These are phyloP conservation scores for Begonia fuchsioides DNA, from an alignment of 306 rosid genomes.

Conservation along the genomic window DNA sequence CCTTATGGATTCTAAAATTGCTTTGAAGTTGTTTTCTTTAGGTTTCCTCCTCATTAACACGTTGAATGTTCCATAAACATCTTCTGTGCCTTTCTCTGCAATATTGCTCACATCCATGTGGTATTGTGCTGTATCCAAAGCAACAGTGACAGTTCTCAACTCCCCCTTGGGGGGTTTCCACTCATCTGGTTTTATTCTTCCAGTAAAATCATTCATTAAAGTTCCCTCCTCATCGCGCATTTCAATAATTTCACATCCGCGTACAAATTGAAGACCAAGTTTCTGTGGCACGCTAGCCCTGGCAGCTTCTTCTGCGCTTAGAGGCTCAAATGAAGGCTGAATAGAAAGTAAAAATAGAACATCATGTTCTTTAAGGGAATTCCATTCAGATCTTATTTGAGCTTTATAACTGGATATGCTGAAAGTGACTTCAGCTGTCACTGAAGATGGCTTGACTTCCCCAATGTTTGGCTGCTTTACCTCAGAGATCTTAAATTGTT, in stretches of 20 bases:
- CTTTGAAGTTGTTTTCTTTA: constrained; percentile 95
- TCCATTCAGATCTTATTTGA: constrained; percentile 93
- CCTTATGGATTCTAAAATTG: constrained; percentile 88
- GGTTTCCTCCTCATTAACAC: constrained; percentile 96
- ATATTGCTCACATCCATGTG: constrained; percentile 88
- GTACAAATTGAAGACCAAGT: constrained; percentile 87
- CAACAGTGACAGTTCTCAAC: constrained; percentile 84
- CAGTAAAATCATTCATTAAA: constrained; percentile 93
- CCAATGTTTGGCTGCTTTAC: constrained; percentile 96
- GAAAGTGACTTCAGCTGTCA: constrained; percentile 72
- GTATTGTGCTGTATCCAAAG: constrained; percentile 97
- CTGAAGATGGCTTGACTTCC: constrained; percentile 92
- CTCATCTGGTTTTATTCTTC: constrained; percentile 84
- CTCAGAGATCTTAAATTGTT: constrained; percentile 65
- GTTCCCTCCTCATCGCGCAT: constrained; percentile 85
- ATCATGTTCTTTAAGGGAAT: constrained; percentile 90
- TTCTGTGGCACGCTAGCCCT: constrained; percentile 83
- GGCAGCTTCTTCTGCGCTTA: constrained; percentile 72
- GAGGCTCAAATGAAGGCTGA: constrained; percentile 82
- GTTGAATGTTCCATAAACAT: constrained; percentile 88
- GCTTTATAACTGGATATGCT: constrained; percentile 84
- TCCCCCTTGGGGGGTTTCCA: constrained; percentile 99
- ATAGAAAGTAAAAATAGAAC: constrained; percentile 83
- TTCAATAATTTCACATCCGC: constrained; percentile 91
- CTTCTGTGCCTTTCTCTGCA: constrained; percentile 82